Base-by-base conservation (phyloP, 2,329 filamentous ascomycete genomes). In the Aspergillus quadricinctus region DNA sequence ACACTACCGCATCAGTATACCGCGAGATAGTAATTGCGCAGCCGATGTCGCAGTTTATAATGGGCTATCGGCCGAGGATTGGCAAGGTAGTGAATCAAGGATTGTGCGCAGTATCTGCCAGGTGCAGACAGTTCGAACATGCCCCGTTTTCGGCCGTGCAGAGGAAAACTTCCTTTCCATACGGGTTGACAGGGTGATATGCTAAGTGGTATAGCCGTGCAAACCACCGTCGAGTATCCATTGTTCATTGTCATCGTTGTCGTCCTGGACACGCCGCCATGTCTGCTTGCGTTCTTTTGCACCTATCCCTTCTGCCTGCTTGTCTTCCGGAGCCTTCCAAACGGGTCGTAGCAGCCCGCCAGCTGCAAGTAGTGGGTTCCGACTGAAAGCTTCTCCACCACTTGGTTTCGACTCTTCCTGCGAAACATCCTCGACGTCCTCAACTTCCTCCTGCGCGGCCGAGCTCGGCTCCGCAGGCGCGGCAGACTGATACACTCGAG, bases 401-500 rank as follows among this genome's bases (percentile, higher is more conserved):
- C 61, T 61, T 7, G 59, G 56, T 50, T 52, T 54, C 28, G 60
- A 59, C 14, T 60, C 62, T 48, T 63, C 64, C 48, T 58, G 46
- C 9, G 52, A 55, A 8, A 54, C 48, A 56, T 53, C 52, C 49
- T 55, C 57, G 25, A 48, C 62, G 64, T 72, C 53, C 11, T 60
- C 65, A 25, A 62, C 65, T 21, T 64, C 63, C 31, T 54, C 64
- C 35, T 53, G 51, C 14, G 45, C 50, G 21, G 57, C 56, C 1
- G 58, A 59, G 31, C 54, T 64, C 43, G 57, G 45, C 21, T 69
- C 68, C 17, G 62, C 61, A 52, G 68, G 54, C 59, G 68, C 68
- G 57, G 75, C 72, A 66, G 58, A 71, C 63, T 70, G 62, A 68
- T 58, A 76, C 55, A 57, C 73, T 57, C 83, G 84, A 4, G 94